These are phyloP conservation scores for Serendipita sp. DNA, from an alignment of 768 basidiomycete species.

Conservation along the genomic window DNA sequence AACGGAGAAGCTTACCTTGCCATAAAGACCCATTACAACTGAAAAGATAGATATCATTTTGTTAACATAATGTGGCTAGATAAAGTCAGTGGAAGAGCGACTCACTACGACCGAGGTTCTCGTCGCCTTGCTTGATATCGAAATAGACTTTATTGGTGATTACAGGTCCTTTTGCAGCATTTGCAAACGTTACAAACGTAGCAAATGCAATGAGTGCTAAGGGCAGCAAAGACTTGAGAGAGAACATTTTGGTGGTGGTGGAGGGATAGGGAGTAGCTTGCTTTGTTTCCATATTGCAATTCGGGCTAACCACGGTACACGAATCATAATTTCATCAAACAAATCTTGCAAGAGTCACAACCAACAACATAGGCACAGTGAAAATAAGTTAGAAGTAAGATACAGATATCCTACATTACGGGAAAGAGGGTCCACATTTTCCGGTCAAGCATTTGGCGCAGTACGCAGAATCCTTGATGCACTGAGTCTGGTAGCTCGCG, in stretches of 20 bases:
- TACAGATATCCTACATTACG: neutral
- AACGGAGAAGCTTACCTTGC: constrained; percentile 40
- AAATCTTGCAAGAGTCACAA: too few species aligned
- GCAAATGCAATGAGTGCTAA: constrained; percentile 47
- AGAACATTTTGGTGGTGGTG: neutral
- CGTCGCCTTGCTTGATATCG: constrained; percentile 84
- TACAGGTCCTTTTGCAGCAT: constrained; percentile 74
- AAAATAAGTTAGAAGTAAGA: neutral
- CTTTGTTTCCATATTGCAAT: too few species aligned
- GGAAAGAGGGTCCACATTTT: constrained; percentile 1
- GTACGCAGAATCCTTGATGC: neutral
- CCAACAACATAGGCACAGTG: too few species aligned
- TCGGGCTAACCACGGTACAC: too few species aligned
- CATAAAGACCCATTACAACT: constrained; percentile 84
- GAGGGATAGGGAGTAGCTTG: neutral
- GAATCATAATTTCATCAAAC: too few species aligned
- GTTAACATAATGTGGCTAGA: neutral
- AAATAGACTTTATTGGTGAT: constrained; percentile 91
- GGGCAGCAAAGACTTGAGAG: constrained; percentile 23
- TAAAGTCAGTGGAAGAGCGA: constrained; percentile 10
- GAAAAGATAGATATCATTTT: constrained; percentile 6
- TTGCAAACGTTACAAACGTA: constrained; percentile 52
- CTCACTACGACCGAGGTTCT: constrained; percentile 66
- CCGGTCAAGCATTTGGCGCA: neutral
- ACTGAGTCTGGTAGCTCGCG: neutral